Conservation (phyloP, 78 protist species). For the Chrysochromulina tobinii region DNA sequence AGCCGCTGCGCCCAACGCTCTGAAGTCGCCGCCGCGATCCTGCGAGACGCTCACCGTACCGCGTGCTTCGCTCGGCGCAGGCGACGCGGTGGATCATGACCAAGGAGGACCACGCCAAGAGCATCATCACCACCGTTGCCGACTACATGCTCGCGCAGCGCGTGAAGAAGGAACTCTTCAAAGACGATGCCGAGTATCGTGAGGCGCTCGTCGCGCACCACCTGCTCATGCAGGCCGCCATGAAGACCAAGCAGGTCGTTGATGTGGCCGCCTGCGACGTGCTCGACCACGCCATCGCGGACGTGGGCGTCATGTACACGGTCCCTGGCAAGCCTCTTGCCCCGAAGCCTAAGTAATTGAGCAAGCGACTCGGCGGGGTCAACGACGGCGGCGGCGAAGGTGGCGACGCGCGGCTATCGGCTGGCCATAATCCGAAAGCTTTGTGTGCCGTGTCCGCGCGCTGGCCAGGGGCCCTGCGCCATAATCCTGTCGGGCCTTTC, state of each 20-base stretch:
- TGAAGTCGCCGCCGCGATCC: too few species aligned
- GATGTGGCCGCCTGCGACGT: constrained; percentile 1
- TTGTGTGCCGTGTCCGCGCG: too few species aligned
- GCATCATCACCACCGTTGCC: constrained; percentile 2
- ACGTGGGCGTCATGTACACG: background rate
- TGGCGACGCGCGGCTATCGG: too few species aligned
- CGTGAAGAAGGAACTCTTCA: constrained; percentile 24
- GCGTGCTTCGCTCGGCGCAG: background rate
- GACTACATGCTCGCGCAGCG: constrained; percentile 22
- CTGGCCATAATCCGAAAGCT: too few species aligned
- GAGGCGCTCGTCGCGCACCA: constrained; percentile 44
- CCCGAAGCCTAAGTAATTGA: too few species aligned
- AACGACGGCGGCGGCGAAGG: too few species aligned
- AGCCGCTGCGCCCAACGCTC: too few species aligned
- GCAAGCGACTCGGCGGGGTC: too few species aligned
- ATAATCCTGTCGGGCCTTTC: too few species aligned
- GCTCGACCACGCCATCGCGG: constrained; percentile 36
- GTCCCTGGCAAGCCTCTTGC: too few species aligned
- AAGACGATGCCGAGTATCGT: background rate
- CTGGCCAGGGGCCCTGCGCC: too few species aligned
- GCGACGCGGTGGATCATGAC: constrained; percentile 22
- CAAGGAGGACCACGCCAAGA: constrained; percentile 44
- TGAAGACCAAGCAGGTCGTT: constrained; percentile 47
- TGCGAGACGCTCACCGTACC: background rate
- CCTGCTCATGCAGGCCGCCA: constrained; percentile 5